Percentiles rank a stretch among this genome's conserved stretches.
phyloP scores from a whole-genome alignment of 257 asterid species.

The Capsicum pubescens region DNA sequence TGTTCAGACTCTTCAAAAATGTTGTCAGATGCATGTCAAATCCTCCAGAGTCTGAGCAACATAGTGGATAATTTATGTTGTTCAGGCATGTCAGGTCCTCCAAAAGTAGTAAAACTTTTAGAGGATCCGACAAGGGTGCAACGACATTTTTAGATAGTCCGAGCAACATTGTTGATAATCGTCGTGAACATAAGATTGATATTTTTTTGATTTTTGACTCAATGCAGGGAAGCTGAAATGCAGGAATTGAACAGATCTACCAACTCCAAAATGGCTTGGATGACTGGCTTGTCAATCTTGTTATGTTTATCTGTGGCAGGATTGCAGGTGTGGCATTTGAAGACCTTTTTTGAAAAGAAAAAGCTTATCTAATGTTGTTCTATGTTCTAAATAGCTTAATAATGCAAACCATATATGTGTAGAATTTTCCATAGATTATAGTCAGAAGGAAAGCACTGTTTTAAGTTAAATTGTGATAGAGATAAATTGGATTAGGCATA shows the following conservation, averaged over 20 bases:
- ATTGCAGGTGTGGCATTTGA: conserved; percentile 82
- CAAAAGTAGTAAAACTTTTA: too few relatives aligned
- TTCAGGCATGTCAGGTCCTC: too few relatives aligned
- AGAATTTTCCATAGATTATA: conserved; percentile 29
- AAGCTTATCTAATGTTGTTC: conserved; percentile 63
- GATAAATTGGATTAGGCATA: not conserved
- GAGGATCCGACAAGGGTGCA: not conserved
- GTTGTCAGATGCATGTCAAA: not conserved
- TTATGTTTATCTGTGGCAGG: conserved; percentile 70
- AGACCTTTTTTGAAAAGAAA: conserved; percentile 83
- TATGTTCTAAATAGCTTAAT: not conserved
- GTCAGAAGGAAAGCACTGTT: not conserved
- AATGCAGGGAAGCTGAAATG: conserved; percentile 84
- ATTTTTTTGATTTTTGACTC: not conserved
- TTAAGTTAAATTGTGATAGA: not conserved
- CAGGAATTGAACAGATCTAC: conserved; percentile 73
- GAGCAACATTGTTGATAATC: not conserved
- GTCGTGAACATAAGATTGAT: not conserved
- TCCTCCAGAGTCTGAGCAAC: too few relatives aligned
- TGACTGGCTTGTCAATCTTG: conserved; percentile 62
- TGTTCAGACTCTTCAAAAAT: not conserved
- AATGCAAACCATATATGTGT: conserved; percentile 23
- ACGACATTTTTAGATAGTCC: not conserved
- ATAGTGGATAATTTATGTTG: too few relatives aligned
- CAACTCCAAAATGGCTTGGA: conserved; percentile 73